phyloP scores from a whole-genome alignment of 225 moss, liverwort and hornwort genomes.

The Thuidium tamariscinum region DNA sequence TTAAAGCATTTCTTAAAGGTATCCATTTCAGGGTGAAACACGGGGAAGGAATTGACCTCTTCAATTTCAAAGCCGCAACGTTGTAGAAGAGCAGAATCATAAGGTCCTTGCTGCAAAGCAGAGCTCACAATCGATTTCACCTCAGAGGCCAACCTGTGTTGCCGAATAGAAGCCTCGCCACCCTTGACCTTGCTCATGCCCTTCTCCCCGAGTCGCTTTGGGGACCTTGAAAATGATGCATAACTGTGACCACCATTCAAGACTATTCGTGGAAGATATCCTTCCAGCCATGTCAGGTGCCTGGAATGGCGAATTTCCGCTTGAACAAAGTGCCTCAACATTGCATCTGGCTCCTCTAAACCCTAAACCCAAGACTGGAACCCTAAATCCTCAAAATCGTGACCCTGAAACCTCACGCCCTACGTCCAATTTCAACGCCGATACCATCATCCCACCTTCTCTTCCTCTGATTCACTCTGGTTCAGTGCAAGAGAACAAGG shows the following conservation, averaged over 20 bases:
- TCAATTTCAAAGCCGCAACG: slow-evolving; percentile 69
- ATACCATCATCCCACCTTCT: neutral
- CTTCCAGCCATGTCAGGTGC: neutral
- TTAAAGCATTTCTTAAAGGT: neutral
- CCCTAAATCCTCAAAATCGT: neutral
- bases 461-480: neutral
- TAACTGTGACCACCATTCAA: neutral
- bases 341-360: neutral
- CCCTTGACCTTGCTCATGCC: neutral
- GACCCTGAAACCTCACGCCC: neutral
- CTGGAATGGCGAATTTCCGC: neutral
- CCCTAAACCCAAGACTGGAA: neutral
- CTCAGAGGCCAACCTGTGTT: slow-evolving; percentile 64
- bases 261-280: neutral
- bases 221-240: slow-evolving; percentile 3
- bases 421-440: neutral
- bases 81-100: slow-evolving; percentile 39
- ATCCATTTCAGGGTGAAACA: neutral
- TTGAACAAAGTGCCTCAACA: slow-evolving; percentile 19
- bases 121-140: slow-evolving; percentile 47
- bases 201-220: neutral
- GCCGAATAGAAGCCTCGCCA: slow-evolving; percentile 46
- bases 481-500: neutral
- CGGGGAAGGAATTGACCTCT: slow-evolving; percentile 2
- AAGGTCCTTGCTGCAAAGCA: slow-evolving; percentile 60